Evolutionary conservation across 1,284 basidiomycete genomes (phyloP).

Genomic region (Calocybe gambosa): DNA sequence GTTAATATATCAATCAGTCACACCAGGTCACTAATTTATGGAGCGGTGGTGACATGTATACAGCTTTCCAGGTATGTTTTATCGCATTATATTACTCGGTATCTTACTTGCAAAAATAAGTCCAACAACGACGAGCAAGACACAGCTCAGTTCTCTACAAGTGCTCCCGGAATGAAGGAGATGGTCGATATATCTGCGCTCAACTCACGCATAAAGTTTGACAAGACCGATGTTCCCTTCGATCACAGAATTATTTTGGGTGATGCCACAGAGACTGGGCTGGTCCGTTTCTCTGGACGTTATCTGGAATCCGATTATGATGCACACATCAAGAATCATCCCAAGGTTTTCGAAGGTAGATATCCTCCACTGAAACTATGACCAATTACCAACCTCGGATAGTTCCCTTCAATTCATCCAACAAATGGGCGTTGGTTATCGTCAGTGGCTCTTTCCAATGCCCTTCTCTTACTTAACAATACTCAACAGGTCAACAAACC

Average conservation of each 20-base stretch:
- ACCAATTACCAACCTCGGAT: conserved; percentile 1
- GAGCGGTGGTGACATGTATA: conserved; percentile 54
- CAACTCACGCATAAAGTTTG: conserved; percentile 66
- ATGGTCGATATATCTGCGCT: conserved; percentile 58
- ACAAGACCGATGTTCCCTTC: conserved; percentile 56
- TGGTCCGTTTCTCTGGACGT: conserved; percentile 59
- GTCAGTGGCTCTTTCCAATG: conserved; percentile 32
- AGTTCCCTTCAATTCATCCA: conserved; percentile 66
- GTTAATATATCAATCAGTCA: neutral
- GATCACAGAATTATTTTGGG: conserved; percentile 58
- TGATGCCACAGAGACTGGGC: conserved; percentile 65
- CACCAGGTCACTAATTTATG: conserved; percentile 53
- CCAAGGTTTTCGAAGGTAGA: conserved; percentile 54
- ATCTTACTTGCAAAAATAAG: conserved; percentile 19
- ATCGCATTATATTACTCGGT: conserved; percentile 1
- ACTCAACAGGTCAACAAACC: conserved; percentile 43
- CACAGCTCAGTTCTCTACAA: conserved; percentile 43
- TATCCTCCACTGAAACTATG: neutral
- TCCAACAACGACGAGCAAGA: conserved; percentile 61
- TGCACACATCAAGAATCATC: conserved; percentile 40
- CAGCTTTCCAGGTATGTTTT: conserved; percentile 48
- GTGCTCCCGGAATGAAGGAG: conserved; percentile 52
- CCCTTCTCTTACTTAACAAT: conserved; percentile 2
- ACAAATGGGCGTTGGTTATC: conserved; percentile 67
- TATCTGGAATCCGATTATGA: conserved; percentile 47